Percentiles rank a stretch among this genome's conserved stretches.
phyloP scores from a whole-genome alignment of 306 rosid species.

The Sesbania bispinosa region DNA sequence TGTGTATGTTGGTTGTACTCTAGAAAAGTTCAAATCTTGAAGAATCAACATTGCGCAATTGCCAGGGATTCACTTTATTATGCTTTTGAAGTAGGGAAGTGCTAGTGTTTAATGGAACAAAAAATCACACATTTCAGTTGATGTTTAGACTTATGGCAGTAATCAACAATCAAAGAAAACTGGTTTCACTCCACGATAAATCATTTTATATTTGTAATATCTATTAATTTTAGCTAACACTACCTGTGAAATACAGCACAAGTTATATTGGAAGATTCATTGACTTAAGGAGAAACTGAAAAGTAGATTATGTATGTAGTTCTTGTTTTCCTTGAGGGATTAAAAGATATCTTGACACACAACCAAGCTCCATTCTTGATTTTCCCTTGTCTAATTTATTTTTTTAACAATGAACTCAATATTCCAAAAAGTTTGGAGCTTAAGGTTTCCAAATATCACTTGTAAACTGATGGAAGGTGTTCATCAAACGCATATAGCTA shows the following conservation, averaged over 20 bases:
- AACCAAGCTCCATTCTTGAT: neutral
- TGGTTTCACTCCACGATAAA: neutral
- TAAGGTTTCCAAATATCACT: neutral
- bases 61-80: neutral
- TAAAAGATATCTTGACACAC: neutral
- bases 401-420: neutral
- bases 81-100: neutral
- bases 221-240: neutral
- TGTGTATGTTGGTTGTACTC: neutral
- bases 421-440: neutral
- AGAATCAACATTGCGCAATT: neutral
- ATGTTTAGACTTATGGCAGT: neutral
- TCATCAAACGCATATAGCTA: neutral
- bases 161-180: neutral
- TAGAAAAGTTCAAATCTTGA: neutral
- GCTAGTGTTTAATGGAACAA: neutral
- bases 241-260: neutral
- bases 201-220: neutral
- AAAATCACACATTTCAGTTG: neutral
- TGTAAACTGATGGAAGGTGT: neutral
- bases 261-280: neutral
- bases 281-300: neutral
- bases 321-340: neutral
- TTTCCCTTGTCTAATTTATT: neutral
- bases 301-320: neutral